Conservation (phyloP, 352 stramenopile genomes). For the Blastocystis hominis region DNA sequence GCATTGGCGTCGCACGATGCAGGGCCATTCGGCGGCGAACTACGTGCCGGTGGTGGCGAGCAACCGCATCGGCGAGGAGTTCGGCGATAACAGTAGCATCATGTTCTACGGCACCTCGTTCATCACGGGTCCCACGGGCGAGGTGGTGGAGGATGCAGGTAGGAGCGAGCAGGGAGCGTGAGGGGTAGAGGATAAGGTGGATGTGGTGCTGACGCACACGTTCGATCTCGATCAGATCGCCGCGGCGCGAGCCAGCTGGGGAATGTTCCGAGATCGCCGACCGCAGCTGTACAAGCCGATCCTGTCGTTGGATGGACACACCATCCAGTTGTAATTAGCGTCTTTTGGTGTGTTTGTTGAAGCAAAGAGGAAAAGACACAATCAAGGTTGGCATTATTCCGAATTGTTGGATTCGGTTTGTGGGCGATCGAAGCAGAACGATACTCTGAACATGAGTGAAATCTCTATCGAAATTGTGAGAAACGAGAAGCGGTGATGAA, state of each 20-base stretch:
- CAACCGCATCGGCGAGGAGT: constrained; percentile 75
- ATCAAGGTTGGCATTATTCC: background rate
- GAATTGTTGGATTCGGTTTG: background rate
- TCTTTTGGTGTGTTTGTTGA: background rate
- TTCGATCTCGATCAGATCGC: constrained; percentile 39
- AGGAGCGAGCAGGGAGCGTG: background rate
- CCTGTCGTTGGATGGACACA: constrained; percentile 70
- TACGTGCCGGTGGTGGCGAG: constrained; percentile 79
- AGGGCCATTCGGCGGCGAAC: constrained; percentile 74
- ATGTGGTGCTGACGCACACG: constrained; percentile 78
- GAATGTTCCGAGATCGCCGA: constrained; percentile 67
- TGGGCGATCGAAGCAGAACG: background rate
- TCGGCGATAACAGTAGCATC: constrained; percentile 60
- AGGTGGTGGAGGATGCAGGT: constrained; percentile 67
- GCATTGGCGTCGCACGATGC: constrained; percentile 81
- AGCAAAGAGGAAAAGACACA: background rate
- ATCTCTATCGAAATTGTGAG: too few species aligned
- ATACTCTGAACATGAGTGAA: too few species aligned
- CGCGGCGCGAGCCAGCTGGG: constrained; percentile 27
- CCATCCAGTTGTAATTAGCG: background rate
- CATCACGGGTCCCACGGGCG: constrained; percentile 78
- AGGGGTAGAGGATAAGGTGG: constrained; percentile 80
- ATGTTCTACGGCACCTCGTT: constrained; percentile 80
- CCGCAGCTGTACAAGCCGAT: constrained; percentile 73
- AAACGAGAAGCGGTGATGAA: too few species aligned